Conservation (phyloP, 164 flowering plant species). For the Vitis amurensis region DNA sequence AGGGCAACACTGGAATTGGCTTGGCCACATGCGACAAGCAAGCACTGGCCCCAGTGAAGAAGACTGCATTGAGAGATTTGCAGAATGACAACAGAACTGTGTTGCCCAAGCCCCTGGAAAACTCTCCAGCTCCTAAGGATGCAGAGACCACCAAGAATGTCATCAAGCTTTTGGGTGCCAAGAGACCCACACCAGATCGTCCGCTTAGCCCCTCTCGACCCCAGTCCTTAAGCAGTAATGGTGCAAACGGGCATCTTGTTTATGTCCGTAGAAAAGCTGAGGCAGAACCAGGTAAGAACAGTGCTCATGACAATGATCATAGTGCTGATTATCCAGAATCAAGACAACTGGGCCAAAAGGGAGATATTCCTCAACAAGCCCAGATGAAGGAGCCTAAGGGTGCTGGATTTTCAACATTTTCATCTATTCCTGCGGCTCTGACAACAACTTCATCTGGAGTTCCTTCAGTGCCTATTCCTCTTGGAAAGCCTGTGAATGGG, state of each 20-base stretch:
- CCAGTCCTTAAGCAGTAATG: not conserved
- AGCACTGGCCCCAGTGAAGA: not conserved
- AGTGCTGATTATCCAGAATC: not conserved
- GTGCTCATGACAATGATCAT: not conserved
- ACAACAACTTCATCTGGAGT: not conserved
- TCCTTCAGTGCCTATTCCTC: slow-evolving; percentile 1
- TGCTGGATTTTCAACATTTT: not conserved
- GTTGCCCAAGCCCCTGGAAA: not conserved
- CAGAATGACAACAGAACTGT: not conserved
- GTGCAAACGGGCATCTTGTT: slow-evolving; percentile 3
- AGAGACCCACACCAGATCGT: slow-evolving; percentile 1
- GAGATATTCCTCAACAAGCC: not conserved
- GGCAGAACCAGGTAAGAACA: slow-evolving; percentile 1
- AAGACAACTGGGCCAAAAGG: not conserved
- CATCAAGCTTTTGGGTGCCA: not conserved
- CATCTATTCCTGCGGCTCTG: not conserved
- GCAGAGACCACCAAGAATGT: not conserved
- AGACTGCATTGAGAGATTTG: not conserved
- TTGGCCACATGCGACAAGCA: not conserved
- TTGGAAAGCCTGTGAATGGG: not conserved
- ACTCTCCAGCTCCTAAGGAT: slow-evolving; percentile 1
- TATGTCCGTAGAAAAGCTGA: slow-evolving; percentile 9
- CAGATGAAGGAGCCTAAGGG: not conserved
- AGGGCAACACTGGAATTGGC: not conserved
- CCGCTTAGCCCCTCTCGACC: not conserved